Evolutionary conservation across 1,139 yeast species (phyloP), one percentile per base, ranked within the genome.

Genomic region (Geotrichum restrictum): DNA sequence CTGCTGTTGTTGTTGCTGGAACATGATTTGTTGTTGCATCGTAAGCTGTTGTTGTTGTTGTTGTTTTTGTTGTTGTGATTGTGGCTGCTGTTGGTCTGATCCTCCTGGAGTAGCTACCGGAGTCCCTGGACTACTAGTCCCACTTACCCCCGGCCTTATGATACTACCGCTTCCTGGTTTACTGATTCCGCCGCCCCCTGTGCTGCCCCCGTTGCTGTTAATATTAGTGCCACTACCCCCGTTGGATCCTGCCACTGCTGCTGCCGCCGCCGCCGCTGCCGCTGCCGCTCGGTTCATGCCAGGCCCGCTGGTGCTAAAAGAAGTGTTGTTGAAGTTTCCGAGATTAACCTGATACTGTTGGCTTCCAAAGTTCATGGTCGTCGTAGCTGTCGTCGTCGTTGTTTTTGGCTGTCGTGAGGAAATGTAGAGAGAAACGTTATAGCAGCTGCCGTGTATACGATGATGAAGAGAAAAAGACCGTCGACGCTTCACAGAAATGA

Each of bases 31-130:
- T 19, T 49, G 45, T 31, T 49, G 45, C 27, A 21, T 21, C 24
- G 21, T 14, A 14, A 38, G 27, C 38, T 34, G 39, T 11, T 45
- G 32, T 39, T 57, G 59, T 34, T 21, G 46, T 27, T 48, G 56
- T 48, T 53, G 58, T 37, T 27, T 54, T 52, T 61, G 63, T 0
- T 67, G 68, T 37, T 59, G 57, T 32, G 33, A 19, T 13, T 3
- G 24, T 22, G 37, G 29, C 29, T 24, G 29, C 8, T 5, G 29
- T 24, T 24, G 29, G 29, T 8, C 29, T 8, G 19, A 16, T 34
- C 18, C 18, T 34, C 18, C 18, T 11, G 38, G 38, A 4, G 38
- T n/a, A n/a, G 38, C 19, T 37, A 19, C 40, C 13, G 22, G 16
- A 10, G 29, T n/a, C 21, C 22, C n/a, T 18, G 22, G 24, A 42